Base-by-base conservation (phyloP, 306 rosid species). In the Senna siamea region DNA sequence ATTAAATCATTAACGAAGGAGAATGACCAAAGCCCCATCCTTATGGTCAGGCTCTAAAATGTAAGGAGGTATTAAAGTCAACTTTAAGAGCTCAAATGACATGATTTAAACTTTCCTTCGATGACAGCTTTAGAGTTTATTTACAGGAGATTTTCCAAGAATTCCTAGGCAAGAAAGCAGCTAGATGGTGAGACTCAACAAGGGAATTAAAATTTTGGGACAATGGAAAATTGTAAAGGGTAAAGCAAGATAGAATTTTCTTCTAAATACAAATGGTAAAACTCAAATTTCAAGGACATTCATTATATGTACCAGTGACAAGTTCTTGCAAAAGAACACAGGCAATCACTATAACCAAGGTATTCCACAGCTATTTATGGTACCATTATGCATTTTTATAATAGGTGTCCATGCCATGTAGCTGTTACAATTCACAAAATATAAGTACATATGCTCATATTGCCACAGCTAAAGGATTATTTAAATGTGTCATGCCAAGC, bases 41-140 rank as follows among this genome's bases (percentile, higher is more conserved):
- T 47, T 14, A 2, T 68, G 60, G 17, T 30, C 44, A 68, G 41
- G 44, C 52, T 48, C 32, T 30, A 32, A 67, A 68, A n/a, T 68
- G 60, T 30, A 68, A 32, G 60, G 11, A 51, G 35, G 20, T 15
- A 4, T 48, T 32, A 34, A 68, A 67, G 4, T 7, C 40, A 37
- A 37, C 17, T n/a, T 59, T 8, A 59, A 40, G 23, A 46, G 51
- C 26, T 9, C 12, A 59, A 14, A 15, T 59, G 44, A 32, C 10
- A 32, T 57, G 7, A 57, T 57, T 6, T 28, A 59, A 59, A 4
- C 20, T 5, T 30, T 14, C 7, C 7, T 58, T 58, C 7, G 2
- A 14, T 8, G 2, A 14, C 19, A 28, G 11, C 1, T 5, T 17
- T 15, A 7, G 13, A n/a, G 9, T 14, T 8, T 58, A 6, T 44